Base-by-base conservation (phyloP, 306 rosid species). In the Malus sylvestris region DNA sequence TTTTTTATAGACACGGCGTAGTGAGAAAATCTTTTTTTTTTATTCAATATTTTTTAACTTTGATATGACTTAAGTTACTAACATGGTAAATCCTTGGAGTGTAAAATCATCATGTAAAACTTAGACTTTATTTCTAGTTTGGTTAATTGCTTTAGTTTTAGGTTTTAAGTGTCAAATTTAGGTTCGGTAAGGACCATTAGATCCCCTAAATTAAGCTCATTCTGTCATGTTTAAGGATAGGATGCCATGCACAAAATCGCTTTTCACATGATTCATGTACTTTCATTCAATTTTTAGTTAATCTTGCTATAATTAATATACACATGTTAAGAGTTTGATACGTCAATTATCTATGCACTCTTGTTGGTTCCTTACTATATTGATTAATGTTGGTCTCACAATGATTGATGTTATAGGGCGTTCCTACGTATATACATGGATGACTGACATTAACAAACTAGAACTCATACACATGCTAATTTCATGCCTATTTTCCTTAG, bases 401-500 rank as follows among this genome's bases (percentile, higher is more conserved):
- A 40, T 40, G 44, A 40, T 40, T 8, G 44, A 0, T 7, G 18
- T 49, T 49, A 14, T 12, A 12, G 2, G 2, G 3, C 6, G 2
- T 49, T 11, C 18, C 0, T 49, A 49, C 18, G 4, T 49, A 49
- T 18, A 53, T 15, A 7, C 22, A 53, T 53, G 10, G n/a, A 55
- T 7, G 3, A 55, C 1, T 55, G 1, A 58, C 12, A 10, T n/a
- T 20, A 58, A 53, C 10, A 58, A 22, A 20, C 4, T 8, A 9
- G 11, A 1, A 23, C 9, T 60, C 66, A 25, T 11, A 27, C 0
- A n/a, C 14, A 60, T 49, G 13, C 8, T 15, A 4, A 33, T 76
- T 76, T 77, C 81, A 62, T 70, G 42, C n/a, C 15, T 65, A 3
- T 32, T 73, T 40, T 4, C 33, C 30, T 6, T 78, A 95, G 99